A percentile compares a stretch with the other conserved stretches of the same genome.
These are phyloP conservation scores for Myriosclerotinia duriaeana DNA, from an alignment of 2,329 filamentous ascomycete species.

Conservation along the genomic window DNA sequence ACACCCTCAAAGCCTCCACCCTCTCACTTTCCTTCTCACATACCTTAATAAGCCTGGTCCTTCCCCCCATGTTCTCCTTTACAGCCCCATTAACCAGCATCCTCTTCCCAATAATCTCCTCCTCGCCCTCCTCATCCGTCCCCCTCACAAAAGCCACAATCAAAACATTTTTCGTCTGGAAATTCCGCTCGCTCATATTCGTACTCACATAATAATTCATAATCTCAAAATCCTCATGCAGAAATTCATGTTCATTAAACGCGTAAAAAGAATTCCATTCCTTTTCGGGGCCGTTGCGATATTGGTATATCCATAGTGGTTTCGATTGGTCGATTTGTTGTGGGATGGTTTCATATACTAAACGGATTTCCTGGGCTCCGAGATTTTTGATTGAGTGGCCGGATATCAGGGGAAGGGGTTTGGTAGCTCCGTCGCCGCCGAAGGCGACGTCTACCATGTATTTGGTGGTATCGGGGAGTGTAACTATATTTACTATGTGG, in stretches of 20 bases:
- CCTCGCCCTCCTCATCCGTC: slow-evolving; percentile 32
- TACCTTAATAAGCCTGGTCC: slow-evolving; percentile 49
- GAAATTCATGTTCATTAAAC: slow-evolving; percentile 65
- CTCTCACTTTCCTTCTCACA: slow-evolving; percentile 55
- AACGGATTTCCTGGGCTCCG: slow-evolving; percentile 56
- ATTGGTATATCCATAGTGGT: slow-evolving; percentile 64
- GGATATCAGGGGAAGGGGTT: slow-evolving; percentile 54
- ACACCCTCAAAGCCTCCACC: slow-evolving; percentile 49
- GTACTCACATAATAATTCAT: slow-evolving; percentile 59
- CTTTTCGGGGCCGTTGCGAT: slow-evolving; percentile 48
- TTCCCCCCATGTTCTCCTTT: slow-evolving; percentile 54
- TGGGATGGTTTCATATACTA: slow-evolving; percentile 52
- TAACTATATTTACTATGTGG: slow-evolving; percentile 63
- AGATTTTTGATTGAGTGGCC: slow-evolving; percentile 43
- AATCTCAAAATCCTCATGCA: slow-evolving; percentile 59
- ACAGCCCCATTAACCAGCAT: slow-evolving; percentile 52
- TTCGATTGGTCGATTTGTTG: slow-evolving; percentile 46
- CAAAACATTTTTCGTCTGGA: slow-evolving; percentile 56
- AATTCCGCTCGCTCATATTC: slow-evolving; percentile 55
- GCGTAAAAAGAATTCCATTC: slow-evolving; percentile 62
- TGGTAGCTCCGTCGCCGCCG: slow-evolving; percentile 60
- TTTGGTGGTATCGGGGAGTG: slow-evolving; percentile 46
- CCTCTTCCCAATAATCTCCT: slow-evolving; percentile 52
- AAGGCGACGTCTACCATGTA: slow-evolving; percentile 64
- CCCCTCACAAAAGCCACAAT: slow-evolving; percentile 57